Base-by-base conservation (phyloP, 768 basidiomycete species). In the Kondoa malvinella region DNA sequence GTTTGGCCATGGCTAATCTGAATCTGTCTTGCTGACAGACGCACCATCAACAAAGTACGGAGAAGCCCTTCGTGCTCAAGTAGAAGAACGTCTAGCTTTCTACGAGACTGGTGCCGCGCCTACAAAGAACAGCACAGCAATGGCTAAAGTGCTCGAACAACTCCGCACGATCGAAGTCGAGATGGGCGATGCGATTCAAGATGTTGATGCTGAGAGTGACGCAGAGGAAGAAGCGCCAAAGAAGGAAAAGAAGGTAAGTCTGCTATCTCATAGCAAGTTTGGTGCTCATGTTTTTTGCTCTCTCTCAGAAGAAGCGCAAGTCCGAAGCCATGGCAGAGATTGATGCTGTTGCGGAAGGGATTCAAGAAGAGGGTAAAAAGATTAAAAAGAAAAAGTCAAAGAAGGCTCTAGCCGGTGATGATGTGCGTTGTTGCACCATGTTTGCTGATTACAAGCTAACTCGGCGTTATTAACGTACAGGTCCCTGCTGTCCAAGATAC, bases 31-130 rank as follows among this genome's bases (percentile, higher is more conserved):
- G 17, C 63, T 63, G 25, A 34, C 67, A 75, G 77, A 78, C 65
- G 73, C 77, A 1, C 94, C 94, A 0, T 89, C 91, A 3, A 78
- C 89, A 59, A 92, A 92, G 75, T 97, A 92, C 72, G 95, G 95
- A 71, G 92, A 96, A 75, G 95, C 92, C 1, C 83, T 99, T 12
- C 84, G 88, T 2, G 81, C 83, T 3, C 95, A 99, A 78, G 95
- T 99, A 16, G 94, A 97, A 77, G 94, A 97, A 77, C 86, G 95
- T 15, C 82, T 99, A 1, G 81, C 81, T 68, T 97, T 97, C 80
- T 99, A 95, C 80, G 92, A 94, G 77, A 87, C 85, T 0, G 94
- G 94, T 3, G 83, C 82, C 4, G 84, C 91, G 8, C 92, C 92
- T 26, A 83, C 84, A 30, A 97, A 92, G 80, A 95, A 80, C 70